Base-by-base conservation (phyloP, 106 monocot genomes). In the Posidonia australis region DNA sequence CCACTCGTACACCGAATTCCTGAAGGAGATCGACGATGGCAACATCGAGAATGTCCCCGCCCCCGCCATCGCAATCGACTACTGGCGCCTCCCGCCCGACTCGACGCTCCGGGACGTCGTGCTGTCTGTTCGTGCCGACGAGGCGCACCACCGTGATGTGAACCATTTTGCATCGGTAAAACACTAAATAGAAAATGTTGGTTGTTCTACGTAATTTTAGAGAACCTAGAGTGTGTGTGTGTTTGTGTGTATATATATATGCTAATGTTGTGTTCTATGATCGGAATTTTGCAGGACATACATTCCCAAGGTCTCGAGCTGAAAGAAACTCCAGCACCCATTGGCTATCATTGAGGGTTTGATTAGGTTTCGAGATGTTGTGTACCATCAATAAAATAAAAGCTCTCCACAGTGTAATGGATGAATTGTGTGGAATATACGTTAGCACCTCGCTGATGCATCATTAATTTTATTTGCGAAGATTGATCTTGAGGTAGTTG, bases 1-100 rank as follows among this genome's bases (percentile, higher is more conserved):
- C 18, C 77, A 74, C 62, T 82, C 81, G 5, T 82, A 82, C 74
- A 82, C 77, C 20, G 77, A 77, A 74, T 82, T 70, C 59, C 77
- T 82, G 44, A 82, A 77, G 28, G 81, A 82, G 46, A 13, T 82
- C 13, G 81, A 82, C 21, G 31, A 51, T 1, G 81, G 81, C 2
- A 51, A 10, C 18, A 77, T 77, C 26, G 67, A 70, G 22, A 82
- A 82, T 62, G 77, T 77, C 1, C 58, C 70, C 3, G 82, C 74
- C 10, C 77, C 82, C 5, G 65, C 74, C 26, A 82, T 82, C 60
- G 82, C 82, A 36, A 20, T 82, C 52, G 77, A 82, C 68, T 82
- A 77, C 62, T 82, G 82, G 82, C 45, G 74, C n/a, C 62, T 82
- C n/a, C 63, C 77, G 11, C 13, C 52, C 12, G 41, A 67, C 9